Percentiles rank a stretch among this genome's conserved stretches.
phyloP scores from a whole-genome alignment of 495 filamentous ascomycete genomes.

The Daldinia grandis region DNA sequence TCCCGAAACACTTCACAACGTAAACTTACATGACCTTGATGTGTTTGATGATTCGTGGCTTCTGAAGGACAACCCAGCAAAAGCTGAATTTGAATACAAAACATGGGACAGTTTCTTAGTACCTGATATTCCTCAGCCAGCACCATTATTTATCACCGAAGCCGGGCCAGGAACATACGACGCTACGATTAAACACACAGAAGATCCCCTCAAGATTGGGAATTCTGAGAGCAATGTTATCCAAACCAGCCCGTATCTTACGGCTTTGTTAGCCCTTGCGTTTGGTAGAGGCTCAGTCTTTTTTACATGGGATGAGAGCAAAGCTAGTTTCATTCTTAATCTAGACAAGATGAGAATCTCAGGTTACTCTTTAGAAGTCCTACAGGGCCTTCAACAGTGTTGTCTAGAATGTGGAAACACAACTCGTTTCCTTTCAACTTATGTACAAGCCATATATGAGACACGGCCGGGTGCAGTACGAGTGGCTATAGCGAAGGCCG shows the following conservation, averaged over 20 bases:
- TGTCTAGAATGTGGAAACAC: constrained; percentile 69
- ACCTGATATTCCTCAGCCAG: constrained; percentile 49
- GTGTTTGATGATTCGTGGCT: constrained; percentile 66
- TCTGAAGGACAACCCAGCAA: constrained; percentile 40
- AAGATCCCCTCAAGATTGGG: constrained; percentile 43
- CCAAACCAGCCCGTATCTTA: constrained; percentile 60
- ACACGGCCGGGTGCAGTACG: constrained; percentile 56
- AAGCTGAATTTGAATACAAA: constrained; percentile 56
- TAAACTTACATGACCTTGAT: constrained; percentile 39
- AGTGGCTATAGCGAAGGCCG: constrained; percentile 68
- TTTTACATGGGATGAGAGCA: constrained; percentile 71
- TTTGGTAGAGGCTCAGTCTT: constrained; percentile 84
- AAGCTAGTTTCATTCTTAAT: constrained; percentile 64
- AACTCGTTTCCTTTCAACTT: constrained; percentile 61
- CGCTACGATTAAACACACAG: constrained; percentile 60
- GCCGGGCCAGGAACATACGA: constrained; percentile 78
- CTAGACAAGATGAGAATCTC: constrained; percentile 68
- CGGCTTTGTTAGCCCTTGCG: constrained; percentile 73
- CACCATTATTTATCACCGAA: constrained; percentile 77
- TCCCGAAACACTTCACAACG: constrained; percentile 41
- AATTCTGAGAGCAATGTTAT: constrained; percentile 47
- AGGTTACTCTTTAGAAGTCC: constrained; percentile 67
- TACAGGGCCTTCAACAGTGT: constrained; percentile 64
- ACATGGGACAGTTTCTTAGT: constrained; percentile 79
- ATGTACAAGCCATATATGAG: constrained; percentile 59